Conservation (phyloP, 176 grass and related monocot species). For the barley (Hordeum vulgare) region DNA sequence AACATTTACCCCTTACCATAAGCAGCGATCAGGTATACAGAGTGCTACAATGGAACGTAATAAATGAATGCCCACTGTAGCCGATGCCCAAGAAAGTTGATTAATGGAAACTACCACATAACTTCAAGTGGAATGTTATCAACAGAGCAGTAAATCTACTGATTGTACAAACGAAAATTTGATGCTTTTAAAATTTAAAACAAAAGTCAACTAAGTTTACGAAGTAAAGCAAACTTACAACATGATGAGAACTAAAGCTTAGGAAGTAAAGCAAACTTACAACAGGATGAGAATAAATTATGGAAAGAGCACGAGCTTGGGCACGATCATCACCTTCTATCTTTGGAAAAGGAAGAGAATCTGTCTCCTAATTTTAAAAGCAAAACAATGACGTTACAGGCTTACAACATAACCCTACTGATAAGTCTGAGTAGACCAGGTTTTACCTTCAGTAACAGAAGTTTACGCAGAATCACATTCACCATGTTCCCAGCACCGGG, state of each 20-base stretch:
- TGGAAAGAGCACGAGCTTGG: constrained; percentile 72
- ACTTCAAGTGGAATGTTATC: not conserved
- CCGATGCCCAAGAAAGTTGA: not conserved
- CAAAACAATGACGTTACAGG: not conserved
- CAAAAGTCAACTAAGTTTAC: not conserved
- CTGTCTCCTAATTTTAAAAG: constrained; percentile 60
- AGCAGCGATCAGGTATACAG: not conserved
- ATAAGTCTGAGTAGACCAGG: constrained; percentile 14
- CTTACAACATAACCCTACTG: constrained; percentile 6
- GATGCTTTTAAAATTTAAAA: not conserved
- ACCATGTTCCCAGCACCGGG: constrained; percentile 91
- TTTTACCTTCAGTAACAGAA: constrained; percentile 67
- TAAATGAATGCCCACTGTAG: not conserved
- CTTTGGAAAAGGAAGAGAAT: constrained; percentile 76
- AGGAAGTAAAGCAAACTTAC: constrained; percentile 42
- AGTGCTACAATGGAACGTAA: not conserved
- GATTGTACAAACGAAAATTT: not conserved
- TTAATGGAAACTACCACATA: no score
- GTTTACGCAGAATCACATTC: constrained; percentile 84
- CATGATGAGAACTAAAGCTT: constrained; percentile 80
- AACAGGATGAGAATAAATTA: constrained; percentile 97
- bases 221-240: constrained; percentile 42
- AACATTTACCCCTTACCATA: not conserved
- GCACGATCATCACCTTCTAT: constrained; percentile 89
- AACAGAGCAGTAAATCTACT: not conserved